Base-by-base conservation (phyloP, 331 rosid species). In the Acacia pycnantha region DNA sequence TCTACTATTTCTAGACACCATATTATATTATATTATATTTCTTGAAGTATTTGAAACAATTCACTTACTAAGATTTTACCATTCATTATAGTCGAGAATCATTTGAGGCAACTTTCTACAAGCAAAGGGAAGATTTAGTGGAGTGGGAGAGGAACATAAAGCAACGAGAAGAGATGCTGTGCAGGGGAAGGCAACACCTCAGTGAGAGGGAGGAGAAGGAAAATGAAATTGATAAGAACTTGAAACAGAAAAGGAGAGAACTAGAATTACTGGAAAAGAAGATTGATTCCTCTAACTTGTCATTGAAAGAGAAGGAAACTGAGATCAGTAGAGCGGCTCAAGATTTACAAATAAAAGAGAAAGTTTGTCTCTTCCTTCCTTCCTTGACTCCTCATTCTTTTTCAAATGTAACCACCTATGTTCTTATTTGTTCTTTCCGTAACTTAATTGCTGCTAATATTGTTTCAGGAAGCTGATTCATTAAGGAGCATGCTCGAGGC, bases 71-170 rank as follows among this genome's bases (percentile, higher is more conserved):
- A 44, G 56, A 70, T 70, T 82, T n/a, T 75, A 67, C 50, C 22
- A 26, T 56, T 81, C 67, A 59, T 64, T 77, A n/a, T 83, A 96
- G 99, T 83, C 91, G 92, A 83, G 97, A 96, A 84, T 91, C 90
- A 81, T 89, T 88, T 77, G 86, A 91, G 84, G 88, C 81, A 26
- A 85, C 79, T 15, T 93, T 89, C 87, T 74, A 78, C 78, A 91
- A 89, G 75, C 90, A 92, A 86, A 86, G 90, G 84, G 96, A 93
- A 77, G 93, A 93, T 74, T 90, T 96, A 78, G 87, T 48, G 74
- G 90, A 90, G 76, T 91, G 94, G 99, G 97, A 91, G 81, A 88
- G 77, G 87, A 92, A 90, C 68, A 83, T 93, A 70, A 89, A 81
- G 53, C 92, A 92, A 88, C 83, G 95, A 82, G 99, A 96, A 82